These are phyloP conservation scores for Leccinum disarticulatum DNA, from an alignment of 768 basidiomycete genomes.

Conservation along the genomic window DNA sequence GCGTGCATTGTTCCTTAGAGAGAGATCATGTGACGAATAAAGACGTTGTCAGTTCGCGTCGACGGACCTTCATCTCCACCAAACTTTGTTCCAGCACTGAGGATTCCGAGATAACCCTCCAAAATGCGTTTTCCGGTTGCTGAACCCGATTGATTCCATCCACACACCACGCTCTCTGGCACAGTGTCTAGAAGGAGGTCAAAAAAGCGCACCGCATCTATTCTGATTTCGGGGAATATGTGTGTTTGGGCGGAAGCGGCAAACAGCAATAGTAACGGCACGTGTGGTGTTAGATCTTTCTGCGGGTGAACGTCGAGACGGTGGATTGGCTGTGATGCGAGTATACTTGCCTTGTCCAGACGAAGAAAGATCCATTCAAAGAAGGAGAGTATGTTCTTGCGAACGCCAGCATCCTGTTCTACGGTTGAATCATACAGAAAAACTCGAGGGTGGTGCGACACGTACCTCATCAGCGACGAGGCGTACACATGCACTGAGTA, in stretches of 20 bases:
- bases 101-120: conserved; percentile 78
- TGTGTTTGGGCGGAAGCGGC: conserved; percentile 89
- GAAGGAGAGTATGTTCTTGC: conserved; percentile 69
- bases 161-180: conserved; percentile 63
- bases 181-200: conserved; percentile 70
- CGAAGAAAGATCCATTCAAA: conserved; percentile 71
- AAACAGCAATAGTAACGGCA: conserved; percentile 76
- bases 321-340: neutral
- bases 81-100: conserved; percentile 66
- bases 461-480: conserved; percentile 81
- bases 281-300: conserved; percentile 74
- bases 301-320: conserved; percentile 31
- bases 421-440: neutral
- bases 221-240: conserved; percentile 92
- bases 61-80: conserved; percentile 53
- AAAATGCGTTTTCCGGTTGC: conserved; percentile 64
- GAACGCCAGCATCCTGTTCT: conserved; percentile 74
- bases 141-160: conserved; percentile 58
- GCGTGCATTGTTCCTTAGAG: conserved; percentile 36
- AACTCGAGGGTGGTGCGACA: neutral
- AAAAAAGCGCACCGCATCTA: conserved; percentile 84
- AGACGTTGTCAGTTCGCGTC: neutral
- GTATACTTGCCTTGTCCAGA: conserved; percentile 53
- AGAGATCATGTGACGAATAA: neutral
- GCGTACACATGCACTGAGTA: conserved; percentile 64